phyloP scores from a whole-genome alignment of 176 grass and related monocot genomes.

The Triticum timopheevii region DNA sequence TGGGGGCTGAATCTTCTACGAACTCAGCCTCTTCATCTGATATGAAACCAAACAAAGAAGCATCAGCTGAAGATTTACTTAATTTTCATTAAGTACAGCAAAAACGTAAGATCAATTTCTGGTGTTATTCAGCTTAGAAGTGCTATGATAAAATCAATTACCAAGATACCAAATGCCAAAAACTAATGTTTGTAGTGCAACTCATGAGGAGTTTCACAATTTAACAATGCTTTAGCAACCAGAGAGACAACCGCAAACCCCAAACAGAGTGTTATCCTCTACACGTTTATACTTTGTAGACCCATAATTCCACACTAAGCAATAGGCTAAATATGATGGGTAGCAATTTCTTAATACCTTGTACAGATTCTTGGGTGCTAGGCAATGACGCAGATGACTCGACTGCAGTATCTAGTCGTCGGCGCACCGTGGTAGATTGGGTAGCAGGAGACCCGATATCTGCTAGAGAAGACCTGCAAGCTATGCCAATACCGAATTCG shows the following conservation, averaged over 20 bases:
- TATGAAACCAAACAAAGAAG: conserved; percentile 25
- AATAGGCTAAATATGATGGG: neutral
- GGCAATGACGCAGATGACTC: conserved; percentile 70
- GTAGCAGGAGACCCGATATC: conserved; percentile 35
- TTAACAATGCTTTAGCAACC: conserved; percentile 8
- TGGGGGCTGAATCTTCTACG: conserved; percentile 35
- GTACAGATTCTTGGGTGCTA: conserved; percentile 61
- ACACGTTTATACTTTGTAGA: neutral
- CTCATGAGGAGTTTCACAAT: neutral
- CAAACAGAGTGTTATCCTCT: neutral
- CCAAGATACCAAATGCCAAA: conserved; percentile 6
- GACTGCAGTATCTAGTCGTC: conserved; percentile 46
- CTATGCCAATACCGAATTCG: neutral
- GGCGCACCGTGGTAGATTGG: conserved; percentile 37
- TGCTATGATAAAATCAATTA: neutral
- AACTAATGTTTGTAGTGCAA: neutral
- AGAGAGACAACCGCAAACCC: neutral
- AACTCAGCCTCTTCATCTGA: conserved; percentile 66
- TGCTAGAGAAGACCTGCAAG: conserved; percentile 22
- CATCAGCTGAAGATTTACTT: neutral
- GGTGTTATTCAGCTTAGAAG: neutral
- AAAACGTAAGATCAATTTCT: neutral
- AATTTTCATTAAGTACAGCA: neutral
- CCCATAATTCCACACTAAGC: neutral
- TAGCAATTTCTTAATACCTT: conserved; percentile 42